Conservation (phyloP, 305 asterid genomes). For the Withania somnifera region DNA sequence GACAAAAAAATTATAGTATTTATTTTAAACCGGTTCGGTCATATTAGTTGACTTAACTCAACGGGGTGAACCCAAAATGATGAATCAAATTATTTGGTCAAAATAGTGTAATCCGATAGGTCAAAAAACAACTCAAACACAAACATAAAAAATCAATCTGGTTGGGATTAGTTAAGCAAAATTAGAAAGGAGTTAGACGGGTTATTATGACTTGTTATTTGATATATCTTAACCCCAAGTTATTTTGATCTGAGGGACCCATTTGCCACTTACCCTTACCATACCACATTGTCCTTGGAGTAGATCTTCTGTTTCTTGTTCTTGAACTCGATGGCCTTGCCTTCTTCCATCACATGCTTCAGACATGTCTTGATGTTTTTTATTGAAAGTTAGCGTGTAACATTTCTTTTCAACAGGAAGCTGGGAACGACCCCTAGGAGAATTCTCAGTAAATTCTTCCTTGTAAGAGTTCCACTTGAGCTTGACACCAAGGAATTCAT, state of each 20-base stretch:
- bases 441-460: not conserved
- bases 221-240: no score
- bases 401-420: constrained; percentile 6
- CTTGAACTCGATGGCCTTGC: not conserved
- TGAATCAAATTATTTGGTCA: no score
- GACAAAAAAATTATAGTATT: not conserved
- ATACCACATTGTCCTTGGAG: not conserved
- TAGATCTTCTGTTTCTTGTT: not conserved
- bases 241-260: not conserved
- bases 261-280: not conserved
- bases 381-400: not conserved
- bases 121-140: not conserved
- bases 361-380: not conserved
- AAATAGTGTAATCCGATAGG: not conserved
- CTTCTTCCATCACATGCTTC: not conserved
- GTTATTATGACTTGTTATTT: not conserved
- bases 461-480: constrained; percentile 1
- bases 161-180: not conserved
- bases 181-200: not conserved
- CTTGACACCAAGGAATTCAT: constrained; percentile 4
- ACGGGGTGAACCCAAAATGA: no score
- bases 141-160: not conserved
- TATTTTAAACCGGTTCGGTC: not conserved
- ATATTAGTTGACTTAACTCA: no score
- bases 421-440: not conserved